Evolutionary conservation across 768 basidiomycete species (phyloP).

Genomic region (Lentinula guzmanii): DNA sequence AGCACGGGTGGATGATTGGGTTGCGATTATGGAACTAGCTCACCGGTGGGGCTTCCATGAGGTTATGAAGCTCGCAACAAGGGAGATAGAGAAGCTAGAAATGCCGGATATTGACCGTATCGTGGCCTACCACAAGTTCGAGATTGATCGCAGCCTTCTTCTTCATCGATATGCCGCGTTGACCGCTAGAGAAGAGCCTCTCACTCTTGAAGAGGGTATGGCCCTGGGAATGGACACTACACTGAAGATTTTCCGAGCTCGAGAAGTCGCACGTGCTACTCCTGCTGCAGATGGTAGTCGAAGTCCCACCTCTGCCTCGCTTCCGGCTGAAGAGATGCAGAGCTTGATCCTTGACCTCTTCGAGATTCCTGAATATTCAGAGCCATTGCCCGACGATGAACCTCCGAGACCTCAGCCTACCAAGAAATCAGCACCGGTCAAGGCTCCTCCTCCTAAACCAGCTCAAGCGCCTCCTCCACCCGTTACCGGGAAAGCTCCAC

Average conservation of each 20-base stretch:
- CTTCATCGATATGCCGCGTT: conserved; percentile 52
- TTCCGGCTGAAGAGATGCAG: conserved; percentile 5
- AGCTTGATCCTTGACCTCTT: conserved; percentile 4
- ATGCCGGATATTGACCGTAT: conserved; percentile 49
- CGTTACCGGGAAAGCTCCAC: not conserved
- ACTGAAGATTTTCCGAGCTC: conserved; percentile 39
- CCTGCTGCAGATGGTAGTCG: conserved; percentile 10
- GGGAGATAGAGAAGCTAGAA: conserved; percentile 45
- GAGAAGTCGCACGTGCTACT: conserved; percentile 38
- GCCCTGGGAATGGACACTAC: conserved; percentile 48
- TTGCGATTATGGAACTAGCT: conserved; percentile 51
- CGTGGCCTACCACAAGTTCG: conserved; percentile 46
- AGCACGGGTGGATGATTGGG: conserved; percentile 47
- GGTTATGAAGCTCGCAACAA: conserved; percentile 51
- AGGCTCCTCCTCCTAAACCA: not conserved
- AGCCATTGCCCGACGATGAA: conserved; percentile 1
- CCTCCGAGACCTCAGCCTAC: not conserved
- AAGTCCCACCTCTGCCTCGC: not conserved
- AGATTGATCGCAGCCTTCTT: conserved; percentile 41
- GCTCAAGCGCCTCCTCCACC: not conserved
- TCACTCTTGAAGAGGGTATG: conserved; percentile 50
- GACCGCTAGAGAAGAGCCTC: conserved; percentile 41
- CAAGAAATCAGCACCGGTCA: not conserved
- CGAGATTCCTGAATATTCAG: not conserved
- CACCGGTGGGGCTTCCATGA: conserved; percentile 51